Evolutionary conservation across 164 flowering plant genomes (phyloP), one percentile per base, ranked within the genome.

Genomic region (Protea cynaroides): DNA sequence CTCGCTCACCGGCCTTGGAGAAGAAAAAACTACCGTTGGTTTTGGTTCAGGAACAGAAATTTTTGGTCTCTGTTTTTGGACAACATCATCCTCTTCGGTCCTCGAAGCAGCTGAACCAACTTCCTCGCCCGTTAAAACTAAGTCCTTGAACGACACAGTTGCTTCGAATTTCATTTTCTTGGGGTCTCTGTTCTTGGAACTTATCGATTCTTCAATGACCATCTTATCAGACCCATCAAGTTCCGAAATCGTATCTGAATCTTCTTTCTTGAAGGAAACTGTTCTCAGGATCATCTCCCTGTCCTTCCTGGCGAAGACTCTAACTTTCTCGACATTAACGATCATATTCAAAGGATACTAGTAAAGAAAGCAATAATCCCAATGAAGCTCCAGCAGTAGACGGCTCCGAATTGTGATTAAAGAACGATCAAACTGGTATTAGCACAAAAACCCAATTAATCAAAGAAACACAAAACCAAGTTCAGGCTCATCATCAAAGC

Each of bases 321-420:
- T 58, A n/a, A 72, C 65, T 1, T 55, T 56, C 25, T 75, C 75
- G 22, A 62, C 44, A n/a, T 61, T 68, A 59, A 64, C 66, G 25
- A 68, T 46, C 38, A 76, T 66, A 53, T 58, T 70, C 80, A 79
- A 74, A 18, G 79, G 83, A 72, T 19, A 65, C 29, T 23, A 75
- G 78, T 56, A 70, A 21, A 23, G 86, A 82, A 65, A 80, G 53
- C 23, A 78, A 80, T 55, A 76, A 68, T 23, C 86, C 83, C 85
- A 79, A 79, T 36, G 19, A 70, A 65, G 56, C 11, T 58, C 60
- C 49, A 60, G 18, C 23, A 34, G 58, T 22, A 54, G 36, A 59
- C 25, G 13, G 1, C 25, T 49, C 59, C 25, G 17, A 59, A 25
- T 24, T 51, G 44, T 11, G 43, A 49, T 44, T 22, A 15, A 23